Conservation (phyloP, 2,329 filamentous ascomycete genomes). For the Epichloe bromicola region DNA sequence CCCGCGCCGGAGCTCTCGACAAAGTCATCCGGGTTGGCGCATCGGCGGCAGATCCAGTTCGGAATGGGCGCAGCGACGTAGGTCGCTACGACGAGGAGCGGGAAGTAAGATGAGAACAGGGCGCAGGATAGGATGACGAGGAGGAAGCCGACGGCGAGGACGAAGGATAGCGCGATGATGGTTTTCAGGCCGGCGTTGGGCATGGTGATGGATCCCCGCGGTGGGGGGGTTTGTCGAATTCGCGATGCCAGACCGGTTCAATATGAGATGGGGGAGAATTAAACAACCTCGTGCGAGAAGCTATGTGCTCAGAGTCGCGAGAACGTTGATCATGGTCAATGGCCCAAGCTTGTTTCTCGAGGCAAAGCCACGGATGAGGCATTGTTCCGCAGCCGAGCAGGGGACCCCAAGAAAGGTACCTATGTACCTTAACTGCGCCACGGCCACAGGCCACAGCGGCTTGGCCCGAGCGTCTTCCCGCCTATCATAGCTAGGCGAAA, state of each 20-base stretch:
- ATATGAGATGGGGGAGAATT: no score
- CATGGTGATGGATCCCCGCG: conserved; percentile 30
- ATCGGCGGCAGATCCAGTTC: conserved; percentile 89
- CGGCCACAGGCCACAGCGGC: not conserved
- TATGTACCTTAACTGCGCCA: not conserved
- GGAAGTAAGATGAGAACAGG: conserved; percentile 88
- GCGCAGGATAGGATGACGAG: conserved; percentile 97
- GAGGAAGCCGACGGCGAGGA: conserved; percentile 96
- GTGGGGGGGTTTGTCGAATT: not conserved
- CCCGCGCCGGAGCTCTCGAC: conserved; percentile 73
- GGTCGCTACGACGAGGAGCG: conserved; percentile 87
- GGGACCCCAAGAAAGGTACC: not conserved
- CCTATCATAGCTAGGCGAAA: conserved; percentile 11
- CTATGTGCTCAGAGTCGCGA: no score
- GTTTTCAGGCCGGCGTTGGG: conserved; percentile 88
- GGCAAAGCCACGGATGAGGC: conserved; percentile 1
- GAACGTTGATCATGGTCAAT: not conserved
- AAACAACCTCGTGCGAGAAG: no score
- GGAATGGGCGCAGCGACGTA: conserved; percentile 88
- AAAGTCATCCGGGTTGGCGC: conserved; percentile 89
- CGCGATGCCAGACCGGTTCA: not conserved
- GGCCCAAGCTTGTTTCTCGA: no score
- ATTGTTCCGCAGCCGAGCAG: conserved; percentile 9
- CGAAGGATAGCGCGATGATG: conserved; percentile 97
- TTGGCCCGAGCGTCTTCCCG: not conserved